Conservation (phyloP, 2,329 filamentous ascomycete species). For the Cytospora piceae region DNA sequence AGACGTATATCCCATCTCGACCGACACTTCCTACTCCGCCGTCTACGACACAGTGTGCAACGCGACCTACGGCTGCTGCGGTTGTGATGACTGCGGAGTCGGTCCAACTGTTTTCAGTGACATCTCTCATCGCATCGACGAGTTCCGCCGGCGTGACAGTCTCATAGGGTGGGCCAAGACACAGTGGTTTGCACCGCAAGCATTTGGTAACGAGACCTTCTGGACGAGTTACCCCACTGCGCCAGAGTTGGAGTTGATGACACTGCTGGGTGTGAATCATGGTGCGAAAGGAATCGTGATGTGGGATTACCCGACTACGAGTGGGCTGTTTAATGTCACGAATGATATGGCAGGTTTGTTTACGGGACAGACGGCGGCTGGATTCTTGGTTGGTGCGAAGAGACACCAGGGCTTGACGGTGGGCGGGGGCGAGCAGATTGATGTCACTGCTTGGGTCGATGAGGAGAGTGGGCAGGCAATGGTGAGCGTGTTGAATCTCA, state of each 20-base stretch:
- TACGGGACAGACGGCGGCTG: conserved; percentile 38
- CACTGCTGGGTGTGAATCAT: conserved; percentile 51
- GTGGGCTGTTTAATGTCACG: conserved; percentile 41
- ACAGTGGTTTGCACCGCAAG: conserved; percentile 55
- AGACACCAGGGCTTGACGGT: conserved; percentile 35
- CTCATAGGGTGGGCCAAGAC: conserved; percentile 47
- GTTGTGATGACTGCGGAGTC: conserved; percentile 52
- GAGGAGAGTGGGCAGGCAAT: conserved; percentile 30
- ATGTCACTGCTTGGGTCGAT: conserved; percentile 47
- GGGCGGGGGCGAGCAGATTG: conserved; percentile 35
- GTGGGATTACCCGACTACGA: conserved; percentile 51
- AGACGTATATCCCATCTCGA: conserved; percentile 54
- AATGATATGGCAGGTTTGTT: conserved; percentile 45
- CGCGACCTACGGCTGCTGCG: conserved; percentile 55
- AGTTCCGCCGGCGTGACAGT: conserved; percentile 44
- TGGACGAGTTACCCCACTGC: conserved; percentile 51
- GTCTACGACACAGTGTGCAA: conserved; percentile 53
- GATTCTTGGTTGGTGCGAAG: conserved; percentile 43
- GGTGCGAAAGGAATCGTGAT: conserved; percentile 53
- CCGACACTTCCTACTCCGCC: conserved; percentile 49
- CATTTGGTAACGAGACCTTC: conserved; percentile 51
- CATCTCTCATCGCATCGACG: conserved; percentile 48
- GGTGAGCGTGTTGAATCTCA: conserved; percentile 30
- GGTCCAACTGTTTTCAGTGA: conserved; percentile 45
- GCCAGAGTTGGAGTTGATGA: conserved; percentile 51